Percentiles rank a stretch among this genome's conserved stretches.
Evolutionary conservation across 192 early-diverging fungal genomes (phyloP).

Genomic region (Entomortierella chlamydospora): DNA sequence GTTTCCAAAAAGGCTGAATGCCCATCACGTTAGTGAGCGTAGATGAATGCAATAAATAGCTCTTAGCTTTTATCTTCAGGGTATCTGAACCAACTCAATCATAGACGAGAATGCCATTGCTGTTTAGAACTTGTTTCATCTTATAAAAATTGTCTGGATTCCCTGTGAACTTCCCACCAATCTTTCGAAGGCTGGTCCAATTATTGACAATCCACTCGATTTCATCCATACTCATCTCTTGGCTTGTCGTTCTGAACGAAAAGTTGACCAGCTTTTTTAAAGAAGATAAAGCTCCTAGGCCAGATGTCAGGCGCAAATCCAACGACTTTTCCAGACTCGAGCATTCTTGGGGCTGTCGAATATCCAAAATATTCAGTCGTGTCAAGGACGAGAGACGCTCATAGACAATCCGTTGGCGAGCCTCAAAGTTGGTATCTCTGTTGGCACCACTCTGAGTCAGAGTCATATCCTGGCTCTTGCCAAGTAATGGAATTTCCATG

Average conservation of each 20-base stretch:
- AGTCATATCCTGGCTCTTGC: background rate
- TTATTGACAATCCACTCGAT: conserved; percentile 10
- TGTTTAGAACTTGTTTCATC: background rate
- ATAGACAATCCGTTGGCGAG: conserved; percentile 10
- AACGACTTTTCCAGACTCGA: background rate
- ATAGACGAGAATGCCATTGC: conserved; percentile 4
- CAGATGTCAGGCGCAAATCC: background rate
- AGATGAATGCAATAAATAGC: too few relatives aligned
- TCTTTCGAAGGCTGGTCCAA: background rate
- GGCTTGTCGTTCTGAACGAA: background rate
- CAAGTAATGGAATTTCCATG: background rate
- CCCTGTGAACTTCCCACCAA: background rate
- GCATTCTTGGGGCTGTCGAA: background rate
- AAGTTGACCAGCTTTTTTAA: background rate
- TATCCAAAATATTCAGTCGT: background rate
- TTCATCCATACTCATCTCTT: background rate
- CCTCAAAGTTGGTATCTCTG: background rate
- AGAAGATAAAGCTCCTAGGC: background rate
- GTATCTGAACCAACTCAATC: too few relatives aligned
- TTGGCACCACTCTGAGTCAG: background rate
- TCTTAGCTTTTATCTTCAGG: too few relatives aligned
- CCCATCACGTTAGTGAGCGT: too few relatives aligned
- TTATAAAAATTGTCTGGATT: conserved; percentile 1
- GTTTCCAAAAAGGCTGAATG: too few relatives aligned
- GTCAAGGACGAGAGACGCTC: conserved; percentile 7